Evolutionary conservation across 345 rosid genomes (phyloP).

Genomic region (Rhodomyrtus tomentosa): DNA sequence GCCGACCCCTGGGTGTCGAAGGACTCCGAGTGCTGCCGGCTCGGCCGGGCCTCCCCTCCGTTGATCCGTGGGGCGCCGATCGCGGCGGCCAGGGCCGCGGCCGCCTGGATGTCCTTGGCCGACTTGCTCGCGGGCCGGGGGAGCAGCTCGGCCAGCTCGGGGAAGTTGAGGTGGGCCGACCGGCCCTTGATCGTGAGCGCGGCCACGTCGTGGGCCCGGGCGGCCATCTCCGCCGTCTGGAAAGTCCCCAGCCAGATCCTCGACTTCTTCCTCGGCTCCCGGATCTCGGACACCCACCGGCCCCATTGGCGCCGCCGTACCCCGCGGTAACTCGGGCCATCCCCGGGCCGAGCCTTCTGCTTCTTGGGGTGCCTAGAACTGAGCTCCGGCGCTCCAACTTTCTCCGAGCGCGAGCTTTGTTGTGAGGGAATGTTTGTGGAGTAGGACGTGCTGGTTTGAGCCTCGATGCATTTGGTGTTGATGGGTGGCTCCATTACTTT

Average conservation of each 20-base stretch:
- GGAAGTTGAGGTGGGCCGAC: constrained; percentile 75
- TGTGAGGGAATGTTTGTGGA: background rate
- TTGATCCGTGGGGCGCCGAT: constrained; percentile 4
- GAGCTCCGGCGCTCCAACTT: background rate
- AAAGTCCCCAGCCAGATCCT: constrained; percentile 94
- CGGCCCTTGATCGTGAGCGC: constrained; percentile 67
- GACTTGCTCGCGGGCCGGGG: constrained; percentile 57
- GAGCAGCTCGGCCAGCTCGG: constrained; percentile 42
- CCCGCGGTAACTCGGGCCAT: constrained; percentile 50
- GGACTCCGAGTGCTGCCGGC: constrained; percentile 14
- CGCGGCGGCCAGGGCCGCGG: constrained; percentile 69
- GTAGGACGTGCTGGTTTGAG: constrained; percentile 6
- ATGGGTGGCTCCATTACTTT: constrained; percentile 1
- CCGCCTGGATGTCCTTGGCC: constrained; percentile 86
- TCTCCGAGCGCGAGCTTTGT: background rate
- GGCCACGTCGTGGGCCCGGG: constrained; percentile 92
- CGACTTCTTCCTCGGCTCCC: constrained; percentile 86
- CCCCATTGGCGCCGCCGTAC: constrained; percentile 96
- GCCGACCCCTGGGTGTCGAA: constrained; percentile 18
- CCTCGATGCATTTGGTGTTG: background rate
- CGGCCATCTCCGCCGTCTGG: constrained; percentile 89
- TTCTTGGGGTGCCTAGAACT: background rate
- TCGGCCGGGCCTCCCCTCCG: background rate
- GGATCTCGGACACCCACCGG: constrained; percentile 88
- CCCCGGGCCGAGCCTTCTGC: background rate